Evolutionary conservation across 2,329 filamentous ascomycete species (phyloP), one percentile per base, ranked within the genome.

Genomic region (Colletotrichum plurivorum): DNA sequence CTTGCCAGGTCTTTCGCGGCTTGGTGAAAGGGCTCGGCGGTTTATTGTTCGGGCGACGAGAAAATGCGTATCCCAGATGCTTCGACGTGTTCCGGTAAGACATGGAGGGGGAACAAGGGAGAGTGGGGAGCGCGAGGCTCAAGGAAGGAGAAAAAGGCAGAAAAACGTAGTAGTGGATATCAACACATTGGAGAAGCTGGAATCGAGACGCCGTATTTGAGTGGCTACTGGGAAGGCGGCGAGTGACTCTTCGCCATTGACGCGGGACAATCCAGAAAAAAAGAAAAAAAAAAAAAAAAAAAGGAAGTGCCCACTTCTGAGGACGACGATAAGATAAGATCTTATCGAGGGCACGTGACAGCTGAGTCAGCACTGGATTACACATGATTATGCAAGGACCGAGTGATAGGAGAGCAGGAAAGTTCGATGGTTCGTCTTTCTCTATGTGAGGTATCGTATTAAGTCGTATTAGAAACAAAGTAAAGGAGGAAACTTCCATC

Each of bases 101-200:
- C 66, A 69, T 69, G 49, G 45, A 60, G 66, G 15, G 22, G 62
- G n/a, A n/a, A 15, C 16, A 55, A 60, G 60, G 25, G 66, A 69
- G 45, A 39, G 66, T 66, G 66, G 51, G 55, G 66, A 69, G 66
- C 55, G 15, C 51, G 43, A 69, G 25, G 55, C 62, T 66, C 62
- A n/a, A 55, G 41, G 31, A 27, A 31, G 49, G 51, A 22, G 15
- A 6, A 8, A 36, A 58, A 54, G 39, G 51, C 31, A 18, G 12
- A 8, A 36, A 58, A 54, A 39, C 54, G 39, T 18, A 31, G 60
- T n/a, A 15, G 66, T 69, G 66, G 66, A 69, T 69, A 69, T 69
- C 62, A 69, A 66, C 41, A 69, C 66, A 60, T 69, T 22, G 49
- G 55, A 58, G 56, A 65, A 59, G 51, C 18, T 16, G 25, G n/a